Conservation (phyloP, 129 eudicot species). For the Silybum marianum region DNA sequence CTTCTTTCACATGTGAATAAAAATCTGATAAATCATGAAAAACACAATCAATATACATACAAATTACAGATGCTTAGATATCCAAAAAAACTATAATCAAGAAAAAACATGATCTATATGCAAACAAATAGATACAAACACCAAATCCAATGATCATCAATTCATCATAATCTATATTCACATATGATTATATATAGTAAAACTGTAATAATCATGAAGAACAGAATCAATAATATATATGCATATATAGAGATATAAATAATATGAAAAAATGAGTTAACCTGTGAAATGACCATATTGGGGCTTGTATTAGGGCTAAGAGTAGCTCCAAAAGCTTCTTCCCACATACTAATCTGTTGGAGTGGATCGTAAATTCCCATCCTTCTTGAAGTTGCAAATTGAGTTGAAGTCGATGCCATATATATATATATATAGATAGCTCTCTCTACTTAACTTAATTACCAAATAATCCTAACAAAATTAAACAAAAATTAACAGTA, state of each 20-base stretch:
- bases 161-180: background rate
- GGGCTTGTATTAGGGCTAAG: conserved; percentile 42
- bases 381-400: conserved; percentile 68
- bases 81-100: background rate
- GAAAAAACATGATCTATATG: background rate
- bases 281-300: conserved; percentile 35
- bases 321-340: conserved; percentile 54
- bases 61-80: background rate
- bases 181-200: background rate
- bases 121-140: background rate
- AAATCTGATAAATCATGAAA: background rate
- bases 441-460: background rate
- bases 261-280: background rate
- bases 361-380: conserved; percentile 84
- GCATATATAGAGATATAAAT: background rate
- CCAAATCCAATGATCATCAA: background rate
- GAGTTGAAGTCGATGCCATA: conserved; percentile 75
- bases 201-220: background rate
- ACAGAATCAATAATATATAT: background rate
- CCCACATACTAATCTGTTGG: conserved; percentile 85
- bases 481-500: background rate
- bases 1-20: background rate
- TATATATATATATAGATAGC: too few relatives aligned
- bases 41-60: conserved; percentile 4
- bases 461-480: conserved; percentile 13